These are phyloP conservation scores for Leucosporidium creatinivorum DNA, from an alignment of 768 basidiomycete species.

Conservation along the genomic window DNA sequence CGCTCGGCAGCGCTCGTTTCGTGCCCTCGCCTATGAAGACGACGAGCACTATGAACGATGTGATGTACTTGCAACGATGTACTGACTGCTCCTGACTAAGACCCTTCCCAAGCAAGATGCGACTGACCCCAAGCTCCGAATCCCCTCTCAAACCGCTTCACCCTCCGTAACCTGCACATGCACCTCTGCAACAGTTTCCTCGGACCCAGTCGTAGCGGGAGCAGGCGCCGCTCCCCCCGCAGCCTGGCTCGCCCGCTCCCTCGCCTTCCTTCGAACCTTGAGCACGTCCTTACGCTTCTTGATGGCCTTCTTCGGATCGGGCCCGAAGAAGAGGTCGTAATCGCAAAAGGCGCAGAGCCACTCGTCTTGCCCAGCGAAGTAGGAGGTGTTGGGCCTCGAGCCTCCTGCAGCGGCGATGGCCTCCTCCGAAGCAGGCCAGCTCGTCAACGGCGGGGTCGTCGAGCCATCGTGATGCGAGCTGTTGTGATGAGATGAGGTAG, in stretches of 20 bases:
- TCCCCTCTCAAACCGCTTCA: too few relatives aligned
- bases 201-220: neutral
- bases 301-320: neutral
- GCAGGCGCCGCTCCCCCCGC: slow-evolving; percentile 2
- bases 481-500: slow-evolving; percentile 43
- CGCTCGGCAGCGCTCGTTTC: too few relatives aligned
- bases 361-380: slow-evolving; percentile 65
- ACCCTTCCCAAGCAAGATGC: too few relatives aligned
- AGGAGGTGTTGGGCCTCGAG: slow-evolving; percentile 6
- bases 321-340: slow-evolving; percentile 81
- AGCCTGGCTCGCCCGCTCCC: slow-evolving; percentile 25
- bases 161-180: too few relatives aligned
- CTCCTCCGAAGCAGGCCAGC: slow-evolving; percentile 28
- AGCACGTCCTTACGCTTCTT: slow-evolving; percentile 3
- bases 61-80: too few relatives aligned
- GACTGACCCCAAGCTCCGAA: too few relatives aligned
- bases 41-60: too few relatives aligned
- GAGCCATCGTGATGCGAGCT: slow-evolving; percentile 55
- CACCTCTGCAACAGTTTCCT: too few relatives aligned
- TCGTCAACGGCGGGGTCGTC: slow-evolving; percentile 46
- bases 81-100: too few relatives aligned
- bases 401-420: slow-evolving; percentile 37
- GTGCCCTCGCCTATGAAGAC: too few relatives aligned
- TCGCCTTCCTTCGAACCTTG: slow-evolving; percentile 18
- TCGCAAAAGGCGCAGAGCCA: slow-evolving; percentile 95